Evolutionary conservation across 208 protist genomes (phyloP).

Genomic region (Naegleria gruberi): DNA sequence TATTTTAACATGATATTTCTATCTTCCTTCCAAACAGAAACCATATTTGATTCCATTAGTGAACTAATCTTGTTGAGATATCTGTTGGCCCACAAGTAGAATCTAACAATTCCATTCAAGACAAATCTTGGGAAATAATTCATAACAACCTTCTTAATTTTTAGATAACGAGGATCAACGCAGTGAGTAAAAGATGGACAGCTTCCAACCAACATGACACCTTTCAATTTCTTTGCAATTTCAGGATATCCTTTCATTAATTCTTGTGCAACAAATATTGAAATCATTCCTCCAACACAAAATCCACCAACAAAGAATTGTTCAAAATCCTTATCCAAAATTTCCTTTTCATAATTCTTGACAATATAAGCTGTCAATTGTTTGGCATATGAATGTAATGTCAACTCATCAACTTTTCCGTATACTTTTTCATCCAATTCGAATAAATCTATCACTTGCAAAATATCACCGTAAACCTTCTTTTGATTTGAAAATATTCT

Average conservation of each 20-base stretch:
- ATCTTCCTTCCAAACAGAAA: not conserved
- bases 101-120: not conserved
- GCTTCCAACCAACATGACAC: not conserved
- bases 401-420: not conserved
- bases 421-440: not conserved
- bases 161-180: not conserved
- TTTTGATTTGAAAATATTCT: not conserved
- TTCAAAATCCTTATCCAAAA: not conserved
- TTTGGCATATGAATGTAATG: not conserved
- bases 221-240: not conserved
- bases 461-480: not conserved
- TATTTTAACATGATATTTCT: not conserved
- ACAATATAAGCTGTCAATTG: not conserved
- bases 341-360: not conserved
- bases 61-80: not conserved
- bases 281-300: constrained; percentile 16
- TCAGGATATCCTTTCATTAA: not conserved
- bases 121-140: not conserved
- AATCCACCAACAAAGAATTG: not conserved
- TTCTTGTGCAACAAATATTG: not conserved
- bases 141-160: not conserved
- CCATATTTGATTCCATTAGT: not conserved
- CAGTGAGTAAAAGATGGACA: not conserved
- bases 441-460: not conserved
- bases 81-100: not conserved